Base-by-base conservation (phyloP, 208 protist species). In the Crithidia bombi region DNA sequence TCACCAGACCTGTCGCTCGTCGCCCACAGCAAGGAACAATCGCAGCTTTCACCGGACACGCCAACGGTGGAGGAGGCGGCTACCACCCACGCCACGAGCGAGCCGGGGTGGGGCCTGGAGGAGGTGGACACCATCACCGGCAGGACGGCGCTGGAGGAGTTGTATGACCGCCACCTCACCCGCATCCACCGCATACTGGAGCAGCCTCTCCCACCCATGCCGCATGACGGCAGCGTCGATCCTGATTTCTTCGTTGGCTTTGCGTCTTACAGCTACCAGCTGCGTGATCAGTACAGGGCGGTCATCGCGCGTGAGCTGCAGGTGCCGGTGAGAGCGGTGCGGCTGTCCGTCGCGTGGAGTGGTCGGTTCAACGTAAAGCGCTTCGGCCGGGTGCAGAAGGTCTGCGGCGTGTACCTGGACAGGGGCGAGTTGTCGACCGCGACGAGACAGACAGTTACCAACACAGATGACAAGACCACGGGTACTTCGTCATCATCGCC, bases 161-260 rank as follows among this genome's bases (percentile, higher is more conserved):
- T 92, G 26, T 92, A 92, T 62, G 84, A 90, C 17, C 61, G 74
- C 15, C 66, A 82, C 30, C 73, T 84, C 49, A 65, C 75, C 25
- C 81, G 86, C 65, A 91, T 95, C 55, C 85, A 66, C 33, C 44
- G 47, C 55, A 79, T 95, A 17, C 77, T 96, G 35, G 84, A 87
- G 63, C 59, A 75, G 46, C 91, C 91, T 12, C 67, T 96, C 39
- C 91, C 91, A 0, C 75, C 76, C 0, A 75, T 96, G 59, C 91
- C 91, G 3, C 70, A 57, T 19, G 89, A 94, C 65, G 91, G 91
- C 39, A 85, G 63, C 46, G 73, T 92, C 9, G 67, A 82, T 19
- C 91, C 91, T 2, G 86, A 96, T 65, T 82, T 96, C 44, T 83
- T 96, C 36, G 75, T 96, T 19, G 91, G 91, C 44, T 92, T 96